Base-by-base conservation (phyloP, 2,329 filamentous ascomycete species). In the Huntiella bhutanensis region DNA sequence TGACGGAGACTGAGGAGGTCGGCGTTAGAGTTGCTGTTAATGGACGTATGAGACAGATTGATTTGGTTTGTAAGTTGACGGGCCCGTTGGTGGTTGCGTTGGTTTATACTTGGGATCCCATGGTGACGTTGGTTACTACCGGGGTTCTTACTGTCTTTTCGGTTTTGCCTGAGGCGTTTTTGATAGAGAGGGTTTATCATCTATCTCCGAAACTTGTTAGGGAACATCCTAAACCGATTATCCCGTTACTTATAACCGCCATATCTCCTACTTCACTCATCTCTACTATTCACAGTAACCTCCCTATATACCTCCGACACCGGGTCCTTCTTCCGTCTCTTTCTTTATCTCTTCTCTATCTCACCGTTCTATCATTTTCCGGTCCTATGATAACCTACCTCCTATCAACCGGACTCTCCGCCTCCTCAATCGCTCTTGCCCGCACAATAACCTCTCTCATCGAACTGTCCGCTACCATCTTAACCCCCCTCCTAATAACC, bases 311-410 rank as follows among this genome's bases (percentile, higher is more conserved):
- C 55, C 53, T 71, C 49, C 54, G 57, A 3, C 73, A 79, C 50
- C 62, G 59, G 0, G 74, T 69, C 0, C 71, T 80, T 51, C 59
- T 77, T 1, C 69, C 77, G 0, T 81, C 76, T 0, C 64, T 81
- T 43, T 63, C 75, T 0, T 61, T 71, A 0, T 64, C 73, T 0
- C 57, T 80, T 0, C 67, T 80, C 1, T 80, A 80, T 54, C 62
- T 80, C 42, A 80, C 73, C 0, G 73, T 76, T 0, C 59, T 77
- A 3, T 68, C 64, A 5, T 75, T 77, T 52, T 62, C 64, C 0
- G 73, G 73, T 0, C 75, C 77, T 53, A 78, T 80, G 73, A 64
- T 77, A 45, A 77, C 76, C 0, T 80, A 73, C 52, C 65, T 81
- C 2, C 59, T 78, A 4, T 65, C 71, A 0, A 56, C 64, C 3